A percentile compares a stretch with the other conserved stretches of the same genome.
phyloP scores from a whole-genome alignment of 768 basidiomycete species.

The Termitomyces sp. region DNA sequence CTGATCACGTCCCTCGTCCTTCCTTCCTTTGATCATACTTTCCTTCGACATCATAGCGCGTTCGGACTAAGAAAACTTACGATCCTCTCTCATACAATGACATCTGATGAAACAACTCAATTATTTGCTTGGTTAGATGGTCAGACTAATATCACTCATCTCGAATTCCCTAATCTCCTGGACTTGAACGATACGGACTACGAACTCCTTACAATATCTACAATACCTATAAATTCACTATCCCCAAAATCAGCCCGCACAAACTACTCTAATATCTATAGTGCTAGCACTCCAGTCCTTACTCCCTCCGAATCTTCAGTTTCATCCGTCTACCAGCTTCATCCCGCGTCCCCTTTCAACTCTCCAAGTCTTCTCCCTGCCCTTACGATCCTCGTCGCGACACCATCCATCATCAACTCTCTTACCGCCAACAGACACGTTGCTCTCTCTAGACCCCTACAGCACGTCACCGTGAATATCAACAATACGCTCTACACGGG shows the following conservation, averaged over 20 bases:
- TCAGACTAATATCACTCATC: conserved; percentile 34
- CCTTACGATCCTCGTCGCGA: conserved; percentile 32
- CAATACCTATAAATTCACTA: conserved; percentile 1
- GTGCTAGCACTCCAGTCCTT: conserved; percentile 1
- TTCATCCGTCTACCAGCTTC: conserved; percentile 6
- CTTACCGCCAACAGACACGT: conserved; percentile 16
- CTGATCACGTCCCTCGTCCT: conserved; percentile 35
- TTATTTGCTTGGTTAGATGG: conserved; percentile 41
- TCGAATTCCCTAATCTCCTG: conserved; percentile 37
- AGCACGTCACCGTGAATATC: conserved; percentile 33
- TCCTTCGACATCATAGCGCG: conserved; percentile 38
- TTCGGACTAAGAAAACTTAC: conserved; percentile 38
- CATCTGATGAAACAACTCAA: conserved; percentile 26
- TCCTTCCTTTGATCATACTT: conserved; percentile 37
- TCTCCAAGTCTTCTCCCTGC: conserved; percentile 37
- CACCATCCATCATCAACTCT: conserved; percentile 28
- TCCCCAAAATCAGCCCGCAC: conserved; percentile 1
- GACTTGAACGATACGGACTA: conserved; percentile 15
- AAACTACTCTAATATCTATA: conserved; percentile 4
- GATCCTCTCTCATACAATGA: conserved; percentile 29
- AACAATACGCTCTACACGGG: conserved; percentile 43
- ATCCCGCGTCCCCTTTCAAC: conserved; percentile 17
- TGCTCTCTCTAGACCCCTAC: conserved; percentile 23
- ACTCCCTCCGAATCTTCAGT: conserved; percentile 11
- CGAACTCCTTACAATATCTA: conserved; percentile 1